Percentiles rank a stretch among this genome's conserved stretches.
phyloP scores from a whole-genome alignment of 257 asterid species.

The Rubia yunnanensis region DNA sequence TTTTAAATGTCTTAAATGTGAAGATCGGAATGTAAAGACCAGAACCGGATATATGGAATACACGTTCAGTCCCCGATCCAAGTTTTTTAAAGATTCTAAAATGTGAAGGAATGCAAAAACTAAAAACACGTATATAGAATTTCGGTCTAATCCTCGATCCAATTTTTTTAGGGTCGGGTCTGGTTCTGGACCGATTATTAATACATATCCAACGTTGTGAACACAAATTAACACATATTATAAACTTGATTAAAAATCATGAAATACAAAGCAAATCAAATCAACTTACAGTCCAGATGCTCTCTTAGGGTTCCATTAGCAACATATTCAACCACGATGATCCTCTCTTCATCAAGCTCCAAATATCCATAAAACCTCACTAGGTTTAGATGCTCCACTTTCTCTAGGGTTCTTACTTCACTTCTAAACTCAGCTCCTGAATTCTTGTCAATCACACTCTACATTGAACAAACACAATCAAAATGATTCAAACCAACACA shows the following conservation, averaged over 20 bases:
- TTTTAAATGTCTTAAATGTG: too few species aligned
- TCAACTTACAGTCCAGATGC: conserved; percentile 93
- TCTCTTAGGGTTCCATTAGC: conserved; percentile 87
- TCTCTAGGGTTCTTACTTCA: conserved; percentile 70
- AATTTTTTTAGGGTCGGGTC: too few species aligned
- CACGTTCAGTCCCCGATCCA: too few species aligned
- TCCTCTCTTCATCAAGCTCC: conserved; percentile 76
- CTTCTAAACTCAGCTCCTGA: conserved; percentile 59
- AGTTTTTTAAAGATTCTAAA: too few species aligned
- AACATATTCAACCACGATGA: conserved; percentile 83
- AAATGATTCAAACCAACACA: background rate
- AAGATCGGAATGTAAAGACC: too few species aligned
- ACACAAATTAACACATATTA: background rate
- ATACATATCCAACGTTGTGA: background rate
- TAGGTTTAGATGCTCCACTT: conserved; percentile 72
- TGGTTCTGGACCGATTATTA: too few species aligned
- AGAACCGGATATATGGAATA: too few species aligned
- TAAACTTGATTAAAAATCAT: background rate
- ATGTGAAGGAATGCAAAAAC: too few species aligned
- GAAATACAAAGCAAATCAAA: conserved; percentile 3
- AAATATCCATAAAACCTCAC: conserved; percentile 74
- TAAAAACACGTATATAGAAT: too few species aligned
- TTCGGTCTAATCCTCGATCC: too few species aligned
- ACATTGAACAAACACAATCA: conserved; percentile 12
- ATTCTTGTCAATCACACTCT: conserved; percentile 63